A percentile compares a stretch with the other conserved stretches of the same genome.
Conservation (phyloP, 345 rosid genomes). For the Gossypium thurberi region DNA sequence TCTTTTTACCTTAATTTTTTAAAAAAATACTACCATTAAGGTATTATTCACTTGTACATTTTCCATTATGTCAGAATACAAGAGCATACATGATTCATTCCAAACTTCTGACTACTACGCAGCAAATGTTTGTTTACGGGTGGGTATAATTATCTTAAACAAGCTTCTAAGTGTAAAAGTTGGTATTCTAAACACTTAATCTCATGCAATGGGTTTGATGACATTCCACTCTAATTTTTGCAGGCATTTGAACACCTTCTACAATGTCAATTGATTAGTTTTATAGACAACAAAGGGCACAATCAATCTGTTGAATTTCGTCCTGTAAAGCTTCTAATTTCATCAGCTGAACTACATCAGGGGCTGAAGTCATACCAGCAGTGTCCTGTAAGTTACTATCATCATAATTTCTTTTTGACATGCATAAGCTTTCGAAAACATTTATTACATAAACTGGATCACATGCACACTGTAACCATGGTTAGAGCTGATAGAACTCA, state of each 20-base stretch:
- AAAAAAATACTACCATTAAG: neutral
- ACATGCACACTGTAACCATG: neutral
- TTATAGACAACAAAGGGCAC: slow-evolving; percentile 53
- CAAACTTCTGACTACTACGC: slow-evolving; percentile 72
- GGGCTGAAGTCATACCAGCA: slow-evolving; percentile 72
- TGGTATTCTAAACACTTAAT: neutral
- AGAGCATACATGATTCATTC: slow-evolving; percentile 63
- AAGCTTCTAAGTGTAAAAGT: neutral
- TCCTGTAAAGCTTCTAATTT: slow-evolving; percentile 63
- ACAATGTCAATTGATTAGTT: slow-evolving; percentile 58
- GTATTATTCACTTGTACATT: neutral
- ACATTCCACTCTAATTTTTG: slow-evolving; percentile 14
- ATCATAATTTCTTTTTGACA: neutral
- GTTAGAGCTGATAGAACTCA: neutral
- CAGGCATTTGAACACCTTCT: slow-evolving; percentile 88
- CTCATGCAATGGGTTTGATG: slow-evolving; percentile 6
- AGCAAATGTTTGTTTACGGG: slow-evolving; percentile 63
- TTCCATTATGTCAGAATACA: slow-evolving; percentile 59
- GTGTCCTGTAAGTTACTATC: slow-evolving; percentile 68
- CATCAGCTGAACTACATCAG: slow-evolving; percentile 55
- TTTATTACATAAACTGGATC: neutral
- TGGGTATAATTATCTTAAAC: slow-evolving; percentile 23
- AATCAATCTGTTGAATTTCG: slow-evolving; percentile 69
- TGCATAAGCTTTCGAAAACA: neutral
- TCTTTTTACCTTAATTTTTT: too few relatives aligned